Evolutionary conservation across 805 yeast species (phyloP), one percentile per base, ranked within the genome.

Genomic region (Kodamaea neixiangensis): DNA sequence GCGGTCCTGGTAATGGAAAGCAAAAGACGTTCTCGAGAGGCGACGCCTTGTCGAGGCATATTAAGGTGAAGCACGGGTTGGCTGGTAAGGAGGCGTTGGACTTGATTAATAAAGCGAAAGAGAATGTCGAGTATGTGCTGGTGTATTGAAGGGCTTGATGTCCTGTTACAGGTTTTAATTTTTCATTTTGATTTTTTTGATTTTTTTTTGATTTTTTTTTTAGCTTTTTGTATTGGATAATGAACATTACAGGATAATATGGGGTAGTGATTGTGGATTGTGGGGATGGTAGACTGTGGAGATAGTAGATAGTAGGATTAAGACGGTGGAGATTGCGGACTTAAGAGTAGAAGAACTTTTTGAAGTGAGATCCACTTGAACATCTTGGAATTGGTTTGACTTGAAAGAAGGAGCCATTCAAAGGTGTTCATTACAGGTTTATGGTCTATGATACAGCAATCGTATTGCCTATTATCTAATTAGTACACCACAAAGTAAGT

Each of bases 11-110:
- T 21, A 81, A 80, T 59, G 83, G 82, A 48, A 68, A 72, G 56
- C 71, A 60, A 56, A 74, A 74, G 61, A 74, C 79, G n/a, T 74
- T 74, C 49, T 71, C 77, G 5, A 60, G 79, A 56, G 76, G 76
- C 41, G 79, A 74, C 64, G 79, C 79, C 1, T 68, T 74, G 54
- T 72, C 77, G 0, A 65, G 79, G 49, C 79, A 74, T 57, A 73
- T 74, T 54, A 84, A 96, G 61, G 93, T 91, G 43, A 91, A 94
- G 73, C 98, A 92, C 72, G 87, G 87, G 7, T 69, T 85, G 49
- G 77, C 75, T 38, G 87, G 87, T 37, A 71, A 75, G 53, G 86
- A 84, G 54, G 89, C 89, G n/a, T 75, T 81, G 51, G 81, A 82
- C 48, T 83, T 89, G 39, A 83, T 87, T 58, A 83, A 85, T 60